Conservation (phyloP, 163 green algal genomes). For the Scenedesmus sp. region DNA sequence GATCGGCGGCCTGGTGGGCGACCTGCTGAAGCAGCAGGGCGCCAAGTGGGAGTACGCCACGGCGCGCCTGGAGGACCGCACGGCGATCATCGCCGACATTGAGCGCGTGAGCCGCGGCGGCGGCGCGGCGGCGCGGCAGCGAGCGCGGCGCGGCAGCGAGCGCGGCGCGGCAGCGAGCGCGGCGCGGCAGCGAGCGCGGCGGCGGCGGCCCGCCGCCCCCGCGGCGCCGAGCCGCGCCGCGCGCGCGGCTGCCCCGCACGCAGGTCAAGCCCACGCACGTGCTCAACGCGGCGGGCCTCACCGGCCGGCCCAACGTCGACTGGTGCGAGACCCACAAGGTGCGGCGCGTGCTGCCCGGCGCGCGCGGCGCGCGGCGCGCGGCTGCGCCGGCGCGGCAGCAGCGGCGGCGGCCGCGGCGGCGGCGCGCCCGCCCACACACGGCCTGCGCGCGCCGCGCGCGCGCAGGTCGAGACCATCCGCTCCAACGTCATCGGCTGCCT, state of each 20-base stretch:
- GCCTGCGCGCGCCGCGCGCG: no score
- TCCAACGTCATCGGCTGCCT: constrained; percentile 96
- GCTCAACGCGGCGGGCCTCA: constrained; percentile 96
- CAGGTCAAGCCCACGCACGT: constrained; percentile 97
- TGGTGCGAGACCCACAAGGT: constrained; percentile 98
- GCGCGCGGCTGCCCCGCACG: not conserved
- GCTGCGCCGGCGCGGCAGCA: not conserved
- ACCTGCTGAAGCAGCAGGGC: constrained; percentile 81
- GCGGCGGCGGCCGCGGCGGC: not conserved
- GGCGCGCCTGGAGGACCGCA: constrained; percentile 88
- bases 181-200: no score
- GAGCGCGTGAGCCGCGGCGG: constrained; percentile 67
- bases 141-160: no score
- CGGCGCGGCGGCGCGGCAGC: not conserved
- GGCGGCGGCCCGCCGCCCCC: no score
- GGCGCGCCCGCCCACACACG: no score
- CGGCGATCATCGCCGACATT: constrained; percentile 86
- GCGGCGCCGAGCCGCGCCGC: no score
- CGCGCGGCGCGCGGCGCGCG: not conserved
- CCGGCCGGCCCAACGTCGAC: constrained; percentile 97
- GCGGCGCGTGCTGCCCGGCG: no score
- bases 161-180: no score
- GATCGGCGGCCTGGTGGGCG: constrained; percentile 93
- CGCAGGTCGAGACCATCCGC: constrained; percentile 92
- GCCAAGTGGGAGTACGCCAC: constrained; percentile 87